Conservation (phyloP, 495 filamentous ascomycete genomes). For the Neurospora cerealis region DNA sequence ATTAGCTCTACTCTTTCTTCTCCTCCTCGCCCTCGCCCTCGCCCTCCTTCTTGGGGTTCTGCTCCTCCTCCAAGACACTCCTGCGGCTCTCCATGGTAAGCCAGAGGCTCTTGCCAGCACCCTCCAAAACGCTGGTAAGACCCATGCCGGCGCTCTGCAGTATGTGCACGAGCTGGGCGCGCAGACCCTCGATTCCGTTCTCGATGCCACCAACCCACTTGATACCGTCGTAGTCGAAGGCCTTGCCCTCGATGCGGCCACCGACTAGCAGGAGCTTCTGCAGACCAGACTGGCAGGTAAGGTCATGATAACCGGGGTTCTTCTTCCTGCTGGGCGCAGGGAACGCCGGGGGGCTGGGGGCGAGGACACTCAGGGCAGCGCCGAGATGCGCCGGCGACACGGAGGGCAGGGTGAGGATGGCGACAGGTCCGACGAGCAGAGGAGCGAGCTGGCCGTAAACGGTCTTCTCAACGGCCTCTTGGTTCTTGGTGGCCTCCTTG, state of each 20-base stretch:
- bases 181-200: constrained; percentile 70
- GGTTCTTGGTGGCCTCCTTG: constrained; percentile 33
- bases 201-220: constrained; percentile 81
- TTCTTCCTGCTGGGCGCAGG: constrained; percentile 63
- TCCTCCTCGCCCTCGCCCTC: constrained; percentile 17
- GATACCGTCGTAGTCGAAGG: constrained; percentile 70
- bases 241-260: constrained; percentile 67
- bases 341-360: constrained; percentile 60
- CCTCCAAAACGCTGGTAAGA: constrained; percentile 63
- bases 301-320: constrained; percentile 72
- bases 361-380: constrained; percentile 62
- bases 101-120: constrained; percentile 68
- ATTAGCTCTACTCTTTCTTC: constrained; percentile 23
- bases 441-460: constrained; percentile 53
- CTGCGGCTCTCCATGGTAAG: constrained; percentile 72
- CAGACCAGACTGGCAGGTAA: constrained; percentile 62
- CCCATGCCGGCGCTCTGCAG: constrained; percentile 66
- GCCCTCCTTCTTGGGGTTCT: constrained; percentile 32
- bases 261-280: constrained; percentile 81
- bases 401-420: constrained; percentile 66
- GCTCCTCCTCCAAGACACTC: constrained; percentile 67
- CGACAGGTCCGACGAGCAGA: constrained; percentile 70
- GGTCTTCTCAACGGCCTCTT: constrained; percentile 29
- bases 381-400: constrained; percentile 77
- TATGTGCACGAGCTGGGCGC: constrained; percentile 69